Conservation (phyloP, 2,329 filamentous ascomycete genomes). For the Claviceps cyperi region DNA sequence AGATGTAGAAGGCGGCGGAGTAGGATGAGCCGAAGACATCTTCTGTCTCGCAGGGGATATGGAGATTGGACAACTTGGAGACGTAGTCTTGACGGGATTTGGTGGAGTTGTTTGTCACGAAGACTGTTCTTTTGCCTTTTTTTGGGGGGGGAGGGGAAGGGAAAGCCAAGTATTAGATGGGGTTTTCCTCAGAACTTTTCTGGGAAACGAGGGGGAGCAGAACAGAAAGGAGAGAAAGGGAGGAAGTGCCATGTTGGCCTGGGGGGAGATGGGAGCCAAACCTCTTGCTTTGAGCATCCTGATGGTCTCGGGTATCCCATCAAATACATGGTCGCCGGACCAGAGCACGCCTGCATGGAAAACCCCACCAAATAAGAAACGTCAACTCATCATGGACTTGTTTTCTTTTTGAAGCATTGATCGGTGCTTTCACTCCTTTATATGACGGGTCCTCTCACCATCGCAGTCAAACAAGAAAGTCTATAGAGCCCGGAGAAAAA, state of each 20-base stretch:
- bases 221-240: neutral
- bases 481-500: slow-evolving; percentile 1
- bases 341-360: slow-evolving; percentile 64
- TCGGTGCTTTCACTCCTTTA: neutral
- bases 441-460: slow-evolving; percentile 40
- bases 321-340: slow-evolving; percentile 86
- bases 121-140: slow-evolving; percentile 77
- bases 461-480: slow-evolving; percentile 89
- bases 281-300: slow-evolving; percentile 70
- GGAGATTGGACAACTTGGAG: slow-evolving; percentile 72
- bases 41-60: slow-evolving; percentile 66
- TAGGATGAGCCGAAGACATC: slow-evolving; percentile 96
- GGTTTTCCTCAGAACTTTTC: no score
- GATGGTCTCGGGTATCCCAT: slow-evolving; percentile 72
- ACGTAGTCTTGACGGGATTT: slow-evolving; percentile 88
- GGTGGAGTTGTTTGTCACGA: slow-evolving; percentile 98
- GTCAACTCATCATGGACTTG: neutral
- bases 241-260: neutral
- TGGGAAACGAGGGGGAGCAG: neutral
- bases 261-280: slow-evolving; percentile 18
- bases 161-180: no score
- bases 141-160: no score
- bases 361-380: no score
- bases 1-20: slow-evolving; percentile 90
- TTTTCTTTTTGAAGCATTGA: no score